phyloP scores from a whole-genome alignment of 352 stramenopile species.

The Blastocystis hominis region DNA sequence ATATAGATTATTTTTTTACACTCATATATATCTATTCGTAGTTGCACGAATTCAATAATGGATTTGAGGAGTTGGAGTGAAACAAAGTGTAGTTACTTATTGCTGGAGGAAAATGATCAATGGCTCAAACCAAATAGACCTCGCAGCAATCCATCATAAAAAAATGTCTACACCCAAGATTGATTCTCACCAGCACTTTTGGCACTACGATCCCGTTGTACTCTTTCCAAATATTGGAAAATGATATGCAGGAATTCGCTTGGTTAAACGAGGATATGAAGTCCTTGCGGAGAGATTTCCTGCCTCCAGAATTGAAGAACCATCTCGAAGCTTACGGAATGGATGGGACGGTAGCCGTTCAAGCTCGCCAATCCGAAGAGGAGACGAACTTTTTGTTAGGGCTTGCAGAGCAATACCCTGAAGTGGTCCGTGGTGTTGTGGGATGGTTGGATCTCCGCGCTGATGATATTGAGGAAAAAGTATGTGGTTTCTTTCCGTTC shows the following conservation, averaged over 20 bases:
- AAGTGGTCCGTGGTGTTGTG: conserved; percentile 24
- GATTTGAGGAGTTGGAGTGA: no score
- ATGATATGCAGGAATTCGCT: background rate
- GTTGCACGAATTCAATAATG: no score
- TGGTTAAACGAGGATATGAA: conserved; percentile 57
- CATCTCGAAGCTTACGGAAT: background rate
- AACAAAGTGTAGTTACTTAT: no score
- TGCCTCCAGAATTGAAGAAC: background rate
- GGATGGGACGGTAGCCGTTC: conserved; percentile 38
- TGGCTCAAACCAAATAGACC: no score
- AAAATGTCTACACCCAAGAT: conserved; percentile 51
- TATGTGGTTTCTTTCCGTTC: background rate
- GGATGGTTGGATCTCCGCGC: conserved; percentile 50
- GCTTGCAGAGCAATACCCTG: conserved; percentile 11
- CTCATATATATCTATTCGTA: no score
- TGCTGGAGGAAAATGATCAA: no score
- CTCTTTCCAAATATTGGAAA: background rate
- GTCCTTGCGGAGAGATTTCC: conserved; percentile 18
- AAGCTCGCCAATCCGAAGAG: conserved; percentile 30
- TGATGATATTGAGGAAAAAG: conserved; percentile 1
- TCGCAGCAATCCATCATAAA: background rate
- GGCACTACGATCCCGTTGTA: conserved; percentile 52
- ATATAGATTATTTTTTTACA: no score
- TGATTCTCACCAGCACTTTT: conserved; percentile 54
- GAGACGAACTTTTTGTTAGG: conserved; percentile 43